Base-by-base conservation (phyloP, 768 basidiomycete genomes). In the Psilocybe azurescens region DNA sequence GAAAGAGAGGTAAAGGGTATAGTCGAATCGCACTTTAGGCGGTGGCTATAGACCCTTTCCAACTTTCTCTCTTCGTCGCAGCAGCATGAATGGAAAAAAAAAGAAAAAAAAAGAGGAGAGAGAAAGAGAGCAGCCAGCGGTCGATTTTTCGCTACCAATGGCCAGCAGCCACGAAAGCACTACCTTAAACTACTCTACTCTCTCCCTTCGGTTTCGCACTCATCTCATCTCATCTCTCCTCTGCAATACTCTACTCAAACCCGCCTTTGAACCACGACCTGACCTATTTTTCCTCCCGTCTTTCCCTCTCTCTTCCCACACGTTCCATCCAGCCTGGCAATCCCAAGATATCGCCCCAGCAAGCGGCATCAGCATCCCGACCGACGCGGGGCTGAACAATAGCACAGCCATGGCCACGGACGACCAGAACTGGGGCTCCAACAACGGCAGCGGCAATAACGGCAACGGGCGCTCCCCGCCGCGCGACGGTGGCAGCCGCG, bases 341-440 rank as follows among this genome's bases (percentile, higher is more conserved):
- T 85, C 88, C 38, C 89, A 90, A 86, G 91, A 93, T 66, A 90
- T 91, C 65, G 90, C 88, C 36, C 88, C 90, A 58, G 78, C 87
- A 8, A 81, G 73, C 60, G 89, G 84, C 51, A 91, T 91, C 65
- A 87, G 88, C 75, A 92, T 92, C 70, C 90, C 90, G 54, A 82
- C 85, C 28, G 88, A 86, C 39, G 73, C 74, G 47, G 75, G 73
- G 30, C 58, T 79, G 64, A 73, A 69, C 53, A 76, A 77, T 65
- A 81, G 73, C 59, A 74, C 69, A 54, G 79, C 78, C 59, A 80
- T 81, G 77, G 75, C 73, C 55, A 80, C 76, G n/a, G 88, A 87
- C 58, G 87, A 88, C 56, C 82, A 77, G 44, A 77, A 75, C 57
- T 89, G 88, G 87, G 64, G 63, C 47, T 56, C 65, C 51, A 82